Percentiles rank a stretch among this genome's conserved stretches.
Evolutionary conservation across 768 basidiomycete species (phyloP).

Genomic region (Mycena belliarum): DNA sequence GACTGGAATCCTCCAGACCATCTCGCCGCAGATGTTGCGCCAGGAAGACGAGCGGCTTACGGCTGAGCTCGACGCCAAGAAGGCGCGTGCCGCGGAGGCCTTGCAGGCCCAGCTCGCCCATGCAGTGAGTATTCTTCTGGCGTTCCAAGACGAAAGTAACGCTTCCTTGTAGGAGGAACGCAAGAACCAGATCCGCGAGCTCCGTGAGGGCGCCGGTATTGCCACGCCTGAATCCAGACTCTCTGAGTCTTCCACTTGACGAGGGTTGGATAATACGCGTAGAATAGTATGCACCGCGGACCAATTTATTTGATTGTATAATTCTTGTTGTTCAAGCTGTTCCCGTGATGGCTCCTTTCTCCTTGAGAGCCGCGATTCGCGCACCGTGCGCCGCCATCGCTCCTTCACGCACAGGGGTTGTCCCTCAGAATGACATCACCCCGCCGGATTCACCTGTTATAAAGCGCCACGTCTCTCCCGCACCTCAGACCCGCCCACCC

Average conservation of each 20-base stretch:
- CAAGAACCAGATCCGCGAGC: slow-evolving; percentile 6
- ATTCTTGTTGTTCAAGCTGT: no score
- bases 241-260: slow-evolving; percentile 6
- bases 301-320: no score
- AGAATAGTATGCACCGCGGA: background rate
- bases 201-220: slow-evolving; percentile 13
- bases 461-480: background rate
- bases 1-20: no score
- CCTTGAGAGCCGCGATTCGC: no score
- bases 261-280: no score
- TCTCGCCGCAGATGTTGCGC: slow-evolving; percentile 25
- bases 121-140: background rate
- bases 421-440: background rate
- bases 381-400: no score
- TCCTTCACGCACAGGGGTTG: background rate
- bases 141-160: background rate
- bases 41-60: slow-evolving; percentile 22
- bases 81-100: slow-evolving; percentile 19
- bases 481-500: background rate
- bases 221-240: slow-evolving; percentile 15
- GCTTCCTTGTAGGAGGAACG: slow-evolving; percentile 8
- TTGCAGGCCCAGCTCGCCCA: slow-evolving; percentile 15
- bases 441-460: background rate
- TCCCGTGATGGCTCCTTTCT: no score
- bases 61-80: slow-evolving; percentile 21